Evolutionary conservation across 2,329 filamentous ascomycete species (phyloP).

Genomic region (Phialophora expanda): DNA sequence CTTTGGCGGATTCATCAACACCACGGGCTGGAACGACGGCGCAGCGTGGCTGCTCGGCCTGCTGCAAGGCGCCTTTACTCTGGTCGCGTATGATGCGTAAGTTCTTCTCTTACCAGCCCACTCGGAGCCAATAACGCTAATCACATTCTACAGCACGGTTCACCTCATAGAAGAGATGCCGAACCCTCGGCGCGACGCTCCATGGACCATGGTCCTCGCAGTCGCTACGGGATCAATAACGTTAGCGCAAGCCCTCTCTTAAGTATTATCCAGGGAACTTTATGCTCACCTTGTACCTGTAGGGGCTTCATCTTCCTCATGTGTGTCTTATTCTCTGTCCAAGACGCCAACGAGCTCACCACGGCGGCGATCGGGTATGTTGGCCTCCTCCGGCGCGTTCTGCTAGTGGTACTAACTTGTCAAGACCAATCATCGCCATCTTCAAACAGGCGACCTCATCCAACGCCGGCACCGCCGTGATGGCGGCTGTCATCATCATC

Average conservation of each 20-base stretch:
- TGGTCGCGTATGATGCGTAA: slow-evolving; percentile 41
- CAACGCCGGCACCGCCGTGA: slow-evolving; percentile 65
- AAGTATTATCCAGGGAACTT: not conserved
- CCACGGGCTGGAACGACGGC: slow-evolving; percentile 71
- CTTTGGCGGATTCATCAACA: slow-evolving; percentile 64
- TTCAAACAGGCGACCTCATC: slow-evolving; percentile 67
- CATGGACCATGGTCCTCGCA: slow-evolving; percentile 69
- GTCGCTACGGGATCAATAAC: slow-evolving; percentile 67
- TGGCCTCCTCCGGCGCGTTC: too few relatives aligned
- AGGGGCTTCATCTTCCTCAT: slow-evolving; percentile 61
- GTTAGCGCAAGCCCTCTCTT: not conserved
- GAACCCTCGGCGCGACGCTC: slow-evolving; percentile 59
- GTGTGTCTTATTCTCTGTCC: slow-evolving; percentile 59
- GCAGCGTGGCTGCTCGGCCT: slow-evolving; percentile 55
- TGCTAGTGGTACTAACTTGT: too few relatives aligned
- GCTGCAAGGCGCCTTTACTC: slow-evolving; percentile 57
- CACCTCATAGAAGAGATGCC: slow-evolving; percentile 62
- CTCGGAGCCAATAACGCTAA: too few relatives aligned
- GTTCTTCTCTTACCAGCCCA: too few relatives aligned
- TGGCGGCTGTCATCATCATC: slow-evolving; percentile 65
- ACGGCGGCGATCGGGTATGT: too few relatives aligned
- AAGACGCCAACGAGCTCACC: too few relatives aligned
- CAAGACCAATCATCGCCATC: slow-evolving; percentile 33
- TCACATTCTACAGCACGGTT: slow-evolving; percentile 38
- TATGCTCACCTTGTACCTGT: slow-evolving; percentile 53